Percentiles rank a stretch among this genome's conserved stretches.
phyloP scores from a whole-genome alignment of 768 basidiomycete species.

The Steccherinum ochraceum region DNA sequence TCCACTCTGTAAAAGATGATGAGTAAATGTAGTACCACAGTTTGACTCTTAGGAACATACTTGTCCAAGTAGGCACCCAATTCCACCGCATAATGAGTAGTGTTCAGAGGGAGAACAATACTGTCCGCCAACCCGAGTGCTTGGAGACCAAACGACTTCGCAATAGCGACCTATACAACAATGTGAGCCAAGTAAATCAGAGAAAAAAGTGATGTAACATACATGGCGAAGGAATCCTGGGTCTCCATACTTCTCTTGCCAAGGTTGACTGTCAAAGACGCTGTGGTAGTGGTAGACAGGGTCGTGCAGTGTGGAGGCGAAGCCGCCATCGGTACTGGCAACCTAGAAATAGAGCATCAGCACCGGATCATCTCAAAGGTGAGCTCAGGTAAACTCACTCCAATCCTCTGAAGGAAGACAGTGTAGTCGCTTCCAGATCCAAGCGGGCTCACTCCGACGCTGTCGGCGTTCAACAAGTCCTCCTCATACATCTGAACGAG shows the following conservation, averaged over 20 bases:
- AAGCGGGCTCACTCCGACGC: constrained; percentile 45
- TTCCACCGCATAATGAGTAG: constrained; percentile 58
- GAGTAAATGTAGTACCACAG: not conserved
- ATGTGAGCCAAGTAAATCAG: not conserved
- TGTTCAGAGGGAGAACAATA: constrained; percentile 60
- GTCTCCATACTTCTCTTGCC: constrained; percentile 58
- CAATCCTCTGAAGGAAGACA: constrained; percentile 79
- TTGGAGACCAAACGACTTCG: constrained; percentile 50
- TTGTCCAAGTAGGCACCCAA: constrained; percentile 45
- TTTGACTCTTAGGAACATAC: constrained; percentile 23
- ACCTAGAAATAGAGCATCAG: constrained; percentile 34
- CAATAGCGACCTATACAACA: constrained; percentile 40
- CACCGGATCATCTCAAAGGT: not conserved
- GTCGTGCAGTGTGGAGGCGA: constrained; percentile 31
- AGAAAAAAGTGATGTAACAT: constrained; percentile 10
- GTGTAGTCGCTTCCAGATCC: constrained; percentile 91
- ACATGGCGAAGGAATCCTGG: constrained; percentile 57
- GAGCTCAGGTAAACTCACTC: constrained; percentile 35
- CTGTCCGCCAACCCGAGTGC: constrained; percentile 45
- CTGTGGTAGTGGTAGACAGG: constrained; percentile 58
- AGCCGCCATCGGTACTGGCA: constrained; percentile 30
- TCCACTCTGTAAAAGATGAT: constrained; percentile 21
- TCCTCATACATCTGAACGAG: constrained; percentile 34
- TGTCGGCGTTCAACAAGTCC: constrained; percentile 19
- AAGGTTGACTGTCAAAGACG: constrained; percentile 51